Percentiles rank a stretch among this genome's conserved stretches.
Evolutionary conservation across 202 grass and related monocot genomes (phyloP).

Genomic region (Panicum virgatum): DNA sequence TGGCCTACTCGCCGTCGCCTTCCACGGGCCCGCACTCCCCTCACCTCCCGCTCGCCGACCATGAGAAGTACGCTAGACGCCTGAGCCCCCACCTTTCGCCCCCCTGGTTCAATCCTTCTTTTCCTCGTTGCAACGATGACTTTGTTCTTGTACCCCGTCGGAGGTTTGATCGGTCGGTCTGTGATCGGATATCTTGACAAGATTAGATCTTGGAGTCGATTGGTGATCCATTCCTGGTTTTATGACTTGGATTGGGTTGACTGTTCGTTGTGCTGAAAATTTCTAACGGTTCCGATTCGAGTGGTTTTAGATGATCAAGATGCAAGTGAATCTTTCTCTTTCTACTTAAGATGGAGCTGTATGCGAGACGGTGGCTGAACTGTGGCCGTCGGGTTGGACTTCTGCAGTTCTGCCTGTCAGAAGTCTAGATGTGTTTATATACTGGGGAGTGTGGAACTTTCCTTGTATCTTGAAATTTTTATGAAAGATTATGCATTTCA

Average conservation of each 20-base stretch:
- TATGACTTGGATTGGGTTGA: not conserved
- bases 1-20: slow-evolving; percentile 49
- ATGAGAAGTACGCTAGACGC: slow-evolving; percentile 33
- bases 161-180: not conserved
- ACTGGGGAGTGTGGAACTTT: not conserved
- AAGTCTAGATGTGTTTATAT: not conserved
- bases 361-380: not conserved
- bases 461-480: not conserved
- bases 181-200: not conserved
- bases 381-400: not conserved
- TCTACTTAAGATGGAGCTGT: not conserved
- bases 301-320: not conserved
- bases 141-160: not conserved
- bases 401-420: too few relatives aligned
- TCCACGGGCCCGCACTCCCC: slow-evolving; percentile 45
- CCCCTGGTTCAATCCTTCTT: not conserved
- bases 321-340: not conserved
- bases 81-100: not conserved
- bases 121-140: not conserved
- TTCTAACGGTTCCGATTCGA: not conserved
- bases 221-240: not conserved
- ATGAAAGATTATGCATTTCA: not conserved
- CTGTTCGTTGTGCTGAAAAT: not conserved
- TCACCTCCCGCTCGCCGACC: slow-evolving; percentile 29
- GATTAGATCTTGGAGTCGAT: not conserved